phyloP scores from a whole-genome alignment of 257 asterid genomes.

The Forsythia viridissima region DNA sequence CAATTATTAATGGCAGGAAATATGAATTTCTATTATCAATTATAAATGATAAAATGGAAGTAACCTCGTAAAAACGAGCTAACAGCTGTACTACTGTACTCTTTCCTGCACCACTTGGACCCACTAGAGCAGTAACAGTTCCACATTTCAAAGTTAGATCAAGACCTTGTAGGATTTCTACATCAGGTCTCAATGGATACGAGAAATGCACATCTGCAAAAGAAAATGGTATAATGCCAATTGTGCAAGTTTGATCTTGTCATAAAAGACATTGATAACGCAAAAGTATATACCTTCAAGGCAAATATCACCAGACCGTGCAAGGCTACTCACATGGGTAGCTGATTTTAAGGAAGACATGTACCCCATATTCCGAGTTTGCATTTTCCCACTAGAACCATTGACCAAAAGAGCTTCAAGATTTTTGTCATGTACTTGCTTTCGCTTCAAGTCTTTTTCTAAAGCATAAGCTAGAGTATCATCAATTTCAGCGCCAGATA shows the following conservation, averaged over 20 bases:
- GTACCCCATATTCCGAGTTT: slow-evolving; percentile 40
- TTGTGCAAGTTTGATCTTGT: background rate
- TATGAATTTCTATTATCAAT: slow-evolving; percentile 1
- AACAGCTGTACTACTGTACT: slow-evolving; percentile 92
- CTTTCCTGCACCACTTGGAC: slow-evolving; percentile 97
- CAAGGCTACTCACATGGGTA: slow-evolving; percentile 59
- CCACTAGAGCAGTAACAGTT: slow-evolving; percentile 93
- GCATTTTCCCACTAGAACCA: slow-evolving; percentile 44
- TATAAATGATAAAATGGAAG: slow-evolving; percentile 3
- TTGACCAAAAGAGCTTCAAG: slow-evolving; percentile 53
- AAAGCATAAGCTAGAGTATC: slow-evolving; percentile 81
- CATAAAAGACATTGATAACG: slow-evolving; percentile 2
- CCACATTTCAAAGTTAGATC: slow-evolving; percentile 76
- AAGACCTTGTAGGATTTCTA: slow-evolving; percentile 76
- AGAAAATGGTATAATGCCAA: background rate
- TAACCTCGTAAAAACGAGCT: slow-evolving; percentile 95
- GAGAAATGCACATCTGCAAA: slow-evolving; percentile 82
- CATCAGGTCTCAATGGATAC: slow-evolving; percentile 94
- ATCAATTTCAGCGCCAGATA: slow-evolving; percentile 75
- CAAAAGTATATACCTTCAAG: slow-evolving; percentile 66
- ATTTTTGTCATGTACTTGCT: slow-evolving; percentile 47
- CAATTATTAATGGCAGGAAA: background rate
- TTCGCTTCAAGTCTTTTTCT: slow-evolving; percentile 67
- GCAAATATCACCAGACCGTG: slow-evolving; percentile 74
- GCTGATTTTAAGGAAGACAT: slow-evolving; percentile 78